Evolutionary conservation across 805 yeast genomes (phyloP), one percentile per base, ranked within the genome.

Genomic region (Spathaspora girioi): DNA sequence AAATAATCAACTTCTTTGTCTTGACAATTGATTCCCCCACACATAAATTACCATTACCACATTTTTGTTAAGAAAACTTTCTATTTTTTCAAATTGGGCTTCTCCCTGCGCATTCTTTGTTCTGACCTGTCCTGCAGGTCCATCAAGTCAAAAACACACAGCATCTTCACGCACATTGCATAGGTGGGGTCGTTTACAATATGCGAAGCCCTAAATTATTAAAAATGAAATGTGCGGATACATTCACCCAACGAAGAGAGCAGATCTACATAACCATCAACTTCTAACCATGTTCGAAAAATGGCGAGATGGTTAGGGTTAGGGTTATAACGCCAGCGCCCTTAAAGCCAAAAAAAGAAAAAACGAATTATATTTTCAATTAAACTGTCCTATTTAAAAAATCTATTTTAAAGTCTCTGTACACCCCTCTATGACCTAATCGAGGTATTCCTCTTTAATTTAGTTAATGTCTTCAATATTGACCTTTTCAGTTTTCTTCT

Each of bases 361-460:
- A 31, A 31, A 14, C 35, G 35, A 31, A 31, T 23, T 31, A 8
- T 31, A 10, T 31, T 11, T 4, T 31, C 8, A 11, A 31, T 31
- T 5, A 11, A 35, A 35, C 3, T 18, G 40, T 35, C 40, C 40
- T 35, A 31, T 31, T 31, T 31, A 31, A 31, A 5, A 23, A 23
- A 23, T 23, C 26, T 23, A 23, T 31, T 31, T 31, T 10, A 31
- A 31, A 5, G 35, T 35, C 40, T 18, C 14, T 35, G 26, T 3
- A n/a, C n/a, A n/a, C n/a, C n/a, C n/a, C n/a, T 45, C n/a, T 38
- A 41, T 19, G 35, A 41, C 17, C 32, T n/a, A 41, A 18, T n/a
- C 50, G 46, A 47, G 7, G 3, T 20, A 23, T 19, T 29, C 47
- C 50, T 19, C 45, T 32, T 38, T 26, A 38, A 47, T 27, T 43